A percentile compares a stretch with the other conserved stretches of the same genome.
Evolutionary conservation across 2,329 filamentous ascomycete species (phyloP).

Genomic region (Akanthomyces dipterigenus): DNA sequence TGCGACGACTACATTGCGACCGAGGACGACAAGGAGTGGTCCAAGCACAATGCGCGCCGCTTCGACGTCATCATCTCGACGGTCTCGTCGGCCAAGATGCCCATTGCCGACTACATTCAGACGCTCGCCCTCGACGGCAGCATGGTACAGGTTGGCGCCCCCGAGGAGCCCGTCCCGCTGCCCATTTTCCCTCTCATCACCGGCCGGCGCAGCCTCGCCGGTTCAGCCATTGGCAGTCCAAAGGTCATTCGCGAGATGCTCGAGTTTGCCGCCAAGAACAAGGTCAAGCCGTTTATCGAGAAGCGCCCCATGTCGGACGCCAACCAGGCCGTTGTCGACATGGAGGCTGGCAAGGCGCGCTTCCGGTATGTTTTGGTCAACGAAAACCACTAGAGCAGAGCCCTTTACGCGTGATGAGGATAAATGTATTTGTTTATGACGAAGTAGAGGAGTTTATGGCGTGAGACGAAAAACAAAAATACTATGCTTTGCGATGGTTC

Average conservation of each 20-base stretch:
- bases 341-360: conserved; percentile 43
- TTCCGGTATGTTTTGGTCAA: conserved; percentile 37
- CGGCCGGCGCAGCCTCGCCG: conserved; percentile 43
- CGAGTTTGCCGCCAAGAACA: conserved; percentile 44
- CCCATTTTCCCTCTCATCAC: conserved; percentile 49
- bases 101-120: conserved; percentile 46
- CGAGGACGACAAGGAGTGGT: conserved; percentile 47
- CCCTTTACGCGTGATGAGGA: background rate
- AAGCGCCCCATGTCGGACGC: conserved; percentile 43
- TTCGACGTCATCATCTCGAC: conserved; percentile 56
- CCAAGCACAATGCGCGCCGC: conserved; percentile 39
- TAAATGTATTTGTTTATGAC: background rate
- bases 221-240: conserved; percentile 33
- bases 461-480: background rate
- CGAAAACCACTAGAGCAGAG: conserved; percentile 6
- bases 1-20: conserved; percentile 43
- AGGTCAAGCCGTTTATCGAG: conserved; percentile 48
- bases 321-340: conserved; percentile 45
- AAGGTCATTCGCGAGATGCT: conserved; percentile 50
- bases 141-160: conserved; percentile 32
- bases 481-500: background rate
- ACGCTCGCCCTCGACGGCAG: conserved; percentile 18
- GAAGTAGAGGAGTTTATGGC: background rate
- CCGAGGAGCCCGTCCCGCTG: conserved; percentile 42
- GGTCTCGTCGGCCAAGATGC: conserved; percentile 47